phyloP scores from a whole-genome alignment of 1,284 basidiomycete genomes.

The Puccinia horiana region DNA sequence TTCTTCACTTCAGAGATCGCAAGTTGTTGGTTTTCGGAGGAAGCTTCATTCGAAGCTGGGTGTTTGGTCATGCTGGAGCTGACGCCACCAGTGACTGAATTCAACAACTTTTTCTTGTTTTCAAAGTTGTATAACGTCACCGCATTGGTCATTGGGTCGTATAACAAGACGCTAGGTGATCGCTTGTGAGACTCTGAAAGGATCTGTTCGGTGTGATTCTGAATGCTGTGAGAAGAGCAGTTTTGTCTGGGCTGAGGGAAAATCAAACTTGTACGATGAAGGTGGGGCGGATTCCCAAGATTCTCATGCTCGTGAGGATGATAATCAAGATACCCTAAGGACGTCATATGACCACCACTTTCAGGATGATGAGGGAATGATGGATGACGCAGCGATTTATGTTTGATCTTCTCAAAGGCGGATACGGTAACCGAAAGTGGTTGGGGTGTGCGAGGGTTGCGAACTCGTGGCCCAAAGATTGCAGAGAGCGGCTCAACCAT shows the following conservation, averaged over 20 bases:
- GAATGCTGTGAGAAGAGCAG: not conserved
- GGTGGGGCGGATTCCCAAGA: constrained; percentile 1
- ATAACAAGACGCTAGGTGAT: constrained; percentile 28
- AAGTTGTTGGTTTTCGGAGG: not conserved
- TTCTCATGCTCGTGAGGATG: not conserved
- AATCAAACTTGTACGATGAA: constrained; percentile 23
- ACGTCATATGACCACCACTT: not conserved
- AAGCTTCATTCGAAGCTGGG: not conserved
- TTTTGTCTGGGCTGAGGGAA: constrained; percentile 15
- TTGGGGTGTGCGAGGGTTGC: constrained; percentile 25
- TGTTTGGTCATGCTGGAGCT: constrained; percentile 12
- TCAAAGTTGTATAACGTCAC: constrained; percentile 41
- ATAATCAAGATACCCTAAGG: constrained; percentile 1
- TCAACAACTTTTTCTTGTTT: constrained; percentile 20
- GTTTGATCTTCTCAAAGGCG: constrained; percentile 41
- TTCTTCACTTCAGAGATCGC: not conserved
- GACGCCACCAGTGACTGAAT: constrained; percentile 7
- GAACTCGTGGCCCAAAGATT: constrained; percentile 20
- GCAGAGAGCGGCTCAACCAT: not conserved
- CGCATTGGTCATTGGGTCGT: constrained; percentile 26
- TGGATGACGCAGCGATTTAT: constrained; percentile 11
- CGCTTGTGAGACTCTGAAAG: constrained; percentile 28
- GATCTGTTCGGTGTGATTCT: not conserved
- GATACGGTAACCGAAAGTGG: constrained; percentile 44
- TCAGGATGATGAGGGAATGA: not conserved